A percentile compares a stretch with the other conserved stretches of the same genome.
Evolutionary conservation across 83 land plant species (phyloP).

Genomic region (Thuja plicata): DNA sequence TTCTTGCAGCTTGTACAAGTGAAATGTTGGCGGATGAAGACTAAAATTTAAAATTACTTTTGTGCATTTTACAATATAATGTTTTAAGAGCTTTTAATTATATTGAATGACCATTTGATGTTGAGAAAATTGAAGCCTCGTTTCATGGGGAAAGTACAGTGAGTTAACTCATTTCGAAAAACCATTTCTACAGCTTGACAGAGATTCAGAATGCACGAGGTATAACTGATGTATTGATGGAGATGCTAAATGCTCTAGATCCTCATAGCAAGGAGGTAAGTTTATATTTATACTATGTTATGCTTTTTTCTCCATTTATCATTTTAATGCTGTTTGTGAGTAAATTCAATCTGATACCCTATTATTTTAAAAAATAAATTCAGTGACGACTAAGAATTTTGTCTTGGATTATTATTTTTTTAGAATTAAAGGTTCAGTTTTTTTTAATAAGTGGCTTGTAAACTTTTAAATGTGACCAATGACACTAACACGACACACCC

Average conservation of each 20-base stretch:
- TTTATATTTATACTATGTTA: neutral
- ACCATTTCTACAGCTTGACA: conserved; percentile 45
- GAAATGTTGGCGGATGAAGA: neutral
- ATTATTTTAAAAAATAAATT: neutral
- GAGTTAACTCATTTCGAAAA: neutral
- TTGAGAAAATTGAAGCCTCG: neutral
- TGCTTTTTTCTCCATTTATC: neutral
- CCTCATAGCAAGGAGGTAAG: conserved; percentile 61
- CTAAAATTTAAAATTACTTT: neutral
- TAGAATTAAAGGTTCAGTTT: neutral
- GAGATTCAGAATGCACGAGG: conserved; percentile 78
- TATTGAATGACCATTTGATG: neutral
- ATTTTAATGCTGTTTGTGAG: neutral
- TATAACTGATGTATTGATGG: conserved; percentile 62
- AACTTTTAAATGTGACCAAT: too few species aligned
- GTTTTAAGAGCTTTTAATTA: neutral
- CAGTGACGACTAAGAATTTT: neutral
- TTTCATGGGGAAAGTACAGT: neutral
- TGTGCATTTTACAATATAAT: neutral
- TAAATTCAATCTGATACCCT: neutral
- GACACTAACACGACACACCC: too few species aligned
- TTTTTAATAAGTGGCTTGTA: too few species aligned
- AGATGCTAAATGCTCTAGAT: conserved; percentile 81
- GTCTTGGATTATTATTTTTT: neutral
- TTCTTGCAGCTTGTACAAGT: neutral